phyloP scores from a whole-genome alignment of 495 filamentous ascomycete genomes.

The Penicillium chermesinum region DNA sequence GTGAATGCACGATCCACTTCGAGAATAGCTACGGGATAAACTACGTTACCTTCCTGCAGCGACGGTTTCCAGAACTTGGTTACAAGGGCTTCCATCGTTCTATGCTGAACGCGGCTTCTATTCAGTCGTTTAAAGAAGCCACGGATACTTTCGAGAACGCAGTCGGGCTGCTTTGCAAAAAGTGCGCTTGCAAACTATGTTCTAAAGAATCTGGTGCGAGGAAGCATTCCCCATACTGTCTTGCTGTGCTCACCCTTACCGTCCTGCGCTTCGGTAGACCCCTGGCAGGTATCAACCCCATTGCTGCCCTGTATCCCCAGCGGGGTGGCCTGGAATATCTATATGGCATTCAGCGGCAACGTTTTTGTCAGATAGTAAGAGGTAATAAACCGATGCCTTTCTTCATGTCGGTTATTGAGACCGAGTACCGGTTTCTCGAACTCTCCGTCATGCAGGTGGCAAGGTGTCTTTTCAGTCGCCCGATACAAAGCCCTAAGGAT shows the following conservation, averaged over 20 bases:
- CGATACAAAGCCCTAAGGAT: not conserved
- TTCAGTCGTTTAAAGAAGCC: not conserved
- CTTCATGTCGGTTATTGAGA: not conserved
- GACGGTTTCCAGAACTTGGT: not conserved
- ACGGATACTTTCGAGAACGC: not conserved
- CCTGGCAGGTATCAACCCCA: not conserved
- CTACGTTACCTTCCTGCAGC: not conserved
- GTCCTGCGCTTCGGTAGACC: not conserved
- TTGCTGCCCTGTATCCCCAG: not conserved
- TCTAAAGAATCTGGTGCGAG: not conserved
- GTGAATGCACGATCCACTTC: not conserved
- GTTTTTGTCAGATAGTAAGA: not conserved
- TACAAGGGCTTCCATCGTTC: not conserved
- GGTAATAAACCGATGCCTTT: not conserved
- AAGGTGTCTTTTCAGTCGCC: not conserved
- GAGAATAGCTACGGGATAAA: not conserved
- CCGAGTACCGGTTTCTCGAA: not conserved
- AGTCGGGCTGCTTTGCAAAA: not conserved
- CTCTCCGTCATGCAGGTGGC: not conserved
- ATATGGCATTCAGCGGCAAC: not conserved
- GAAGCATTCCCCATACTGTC: not conserved
- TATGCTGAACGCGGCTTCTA: not conserved
- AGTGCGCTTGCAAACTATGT: not conserved
- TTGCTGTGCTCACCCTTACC: not conserved
- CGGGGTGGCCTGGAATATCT: not conserved